A percentile compares a stretch with the other conserved stretches of the same genome.
Evolutionary conservation across 2,329 filamentous ascomycete species (phyloP).

Genomic region (Paracorniculantispora psalliotae): DNA sequence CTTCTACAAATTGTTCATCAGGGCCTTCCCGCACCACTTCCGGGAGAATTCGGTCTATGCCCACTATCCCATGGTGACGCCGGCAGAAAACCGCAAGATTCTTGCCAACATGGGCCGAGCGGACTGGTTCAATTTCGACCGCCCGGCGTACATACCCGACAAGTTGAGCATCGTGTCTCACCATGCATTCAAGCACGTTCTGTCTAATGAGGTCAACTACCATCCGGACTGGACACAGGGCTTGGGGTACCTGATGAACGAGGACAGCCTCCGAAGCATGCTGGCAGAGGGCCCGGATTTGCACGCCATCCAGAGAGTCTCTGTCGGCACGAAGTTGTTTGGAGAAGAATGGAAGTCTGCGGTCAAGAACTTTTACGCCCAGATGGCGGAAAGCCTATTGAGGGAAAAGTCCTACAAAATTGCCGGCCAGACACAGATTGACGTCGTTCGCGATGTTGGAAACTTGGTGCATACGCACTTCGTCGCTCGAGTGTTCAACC

Average conservation of each 20-base stretch:
- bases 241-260: conserved; percentile 57
- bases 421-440: conserved; percentile 52
- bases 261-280: conserved; percentile 50
- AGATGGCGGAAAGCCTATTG: conserved; percentile 58
- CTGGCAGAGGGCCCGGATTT: conserved; percentile 46
- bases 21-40: conserved; percentile 78
- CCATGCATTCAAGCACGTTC: conserved; percentile 54
- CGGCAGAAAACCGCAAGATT: conserved; percentile 67
- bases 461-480: conserved; percentile 64
- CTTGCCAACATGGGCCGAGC: conserved; percentile 62
- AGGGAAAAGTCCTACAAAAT: conserved; percentile 61
- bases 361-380: conserved; percentile 63
- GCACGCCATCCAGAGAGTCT: conserved; percentile 46
- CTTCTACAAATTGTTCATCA: conserved; percentile 77
- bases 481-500: conserved; percentile 55
- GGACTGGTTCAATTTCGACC: conserved; percentile 64
- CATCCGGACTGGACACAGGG: conserved; percentile 60
- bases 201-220: conserved; percentile 58
- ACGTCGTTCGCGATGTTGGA: conserved; percentile 65
- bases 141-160: conserved; percentile 47
- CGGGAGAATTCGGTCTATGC: conserved; percentile 73
- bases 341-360: conserved; percentile 56
- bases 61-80: conserved; percentile 69
- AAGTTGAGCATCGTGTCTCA: conserved; percentile 57
- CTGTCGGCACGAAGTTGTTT: conserved; percentile 55